Percentiles rank a stretch among this genome's conserved stretches.
phyloP scores from a whole-genome alignment of 192 early-diverging fungal species.

The Powellomyces hirtus region DNA sequence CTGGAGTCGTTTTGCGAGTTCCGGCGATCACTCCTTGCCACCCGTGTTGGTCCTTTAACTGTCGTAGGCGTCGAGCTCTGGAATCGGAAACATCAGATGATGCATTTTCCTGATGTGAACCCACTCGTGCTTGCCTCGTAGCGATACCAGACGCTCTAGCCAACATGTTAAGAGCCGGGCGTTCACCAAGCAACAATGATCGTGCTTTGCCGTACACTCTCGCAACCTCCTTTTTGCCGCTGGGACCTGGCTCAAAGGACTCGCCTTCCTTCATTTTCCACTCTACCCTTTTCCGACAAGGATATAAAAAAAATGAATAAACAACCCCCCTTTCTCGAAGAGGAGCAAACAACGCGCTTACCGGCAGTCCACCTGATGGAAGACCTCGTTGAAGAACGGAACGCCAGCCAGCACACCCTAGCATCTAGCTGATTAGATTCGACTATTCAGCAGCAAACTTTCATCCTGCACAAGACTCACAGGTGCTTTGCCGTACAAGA shows the following conservation, averaged over 20 bases:
- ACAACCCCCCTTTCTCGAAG: too few relatives aligned
- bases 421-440: not conserved
- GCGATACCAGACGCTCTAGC: slow-evolving; percentile 94
- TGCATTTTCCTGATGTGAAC: too few relatives aligned
- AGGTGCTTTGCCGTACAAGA: slow-evolving; percentile 81
- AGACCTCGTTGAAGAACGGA: slow-evolving; percentile 95
- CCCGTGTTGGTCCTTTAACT: slow-evolving; percentile 64
- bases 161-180: slow-evolving; percentile 91
- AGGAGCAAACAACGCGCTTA: slow-evolving; percentile 39
- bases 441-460: too few relatives aligned
- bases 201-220: slow-evolving; percentile 80
- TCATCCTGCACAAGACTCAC: slow-evolving; percentile 21
- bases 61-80: slow-evolving; percentile 54
- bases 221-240: slow-evolving; percentile 59
- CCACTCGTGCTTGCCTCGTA: slow-evolving; percentile 58
- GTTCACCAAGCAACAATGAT: slow-evolving; percentile 86
- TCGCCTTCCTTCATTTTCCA: slow-evolving; percentile 84
- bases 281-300: slow-evolving; percentile 58
- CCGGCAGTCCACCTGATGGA: slow-evolving; percentile 85
- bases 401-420: slow-evolving; percentile 87
- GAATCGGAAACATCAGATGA: too few relatives aligned
- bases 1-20: slow-evolving; percentile 96
- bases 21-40: slow-evolving; percentile 90
- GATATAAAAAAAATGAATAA: too few relatives aligned
- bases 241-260: slow-evolving; percentile 64